These are phyloP conservation scores for Schoenoplectus tabernaemontani DNA, from an alignment of 202 grass and related monocot genomes.

Conservation along the genomic window DNA sequence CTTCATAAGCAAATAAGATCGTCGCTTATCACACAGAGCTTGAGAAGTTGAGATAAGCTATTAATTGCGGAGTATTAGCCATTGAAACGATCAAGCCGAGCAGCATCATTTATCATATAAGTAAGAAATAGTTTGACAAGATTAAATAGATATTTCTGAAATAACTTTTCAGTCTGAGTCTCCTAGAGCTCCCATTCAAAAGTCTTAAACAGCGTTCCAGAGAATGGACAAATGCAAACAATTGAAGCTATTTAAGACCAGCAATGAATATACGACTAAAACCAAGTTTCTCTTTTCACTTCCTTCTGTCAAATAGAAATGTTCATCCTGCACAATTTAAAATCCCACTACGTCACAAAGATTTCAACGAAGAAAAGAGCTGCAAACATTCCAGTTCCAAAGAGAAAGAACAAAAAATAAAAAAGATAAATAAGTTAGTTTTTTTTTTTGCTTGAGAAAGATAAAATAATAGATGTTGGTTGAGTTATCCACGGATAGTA, in stretches of 20 bases:
- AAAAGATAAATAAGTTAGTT: too few relatives aligned
- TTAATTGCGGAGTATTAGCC: not conserved
- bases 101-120: not conserved
- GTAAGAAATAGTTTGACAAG: not conserved
- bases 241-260: conserved; percentile 25
- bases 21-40: not conserved
- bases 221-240: conserved; percentile 20
- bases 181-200: not conserved
- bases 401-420: not conserved
- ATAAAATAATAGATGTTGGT: too few relatives aligned
- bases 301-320: not conserved
- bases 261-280: not conserved
- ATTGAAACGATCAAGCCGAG: not conserved
- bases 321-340: conserved; percentile 1
- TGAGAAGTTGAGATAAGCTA: not conserved
- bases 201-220: conserved; percentile 25
- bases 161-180: not conserved
- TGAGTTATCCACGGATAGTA: too few relatives aligned
- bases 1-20: not conserved
- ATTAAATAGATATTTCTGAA: not conserved
- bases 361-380: not conserved
- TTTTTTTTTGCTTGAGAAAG: too few relatives aligned
- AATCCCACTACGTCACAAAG: not conserved
- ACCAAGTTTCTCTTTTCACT: not conserved
- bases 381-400: not conserved